Conservation (phyloP, 2,329 filamentous ascomycete genomes). For the Lomentospora prolificans region DNA sequence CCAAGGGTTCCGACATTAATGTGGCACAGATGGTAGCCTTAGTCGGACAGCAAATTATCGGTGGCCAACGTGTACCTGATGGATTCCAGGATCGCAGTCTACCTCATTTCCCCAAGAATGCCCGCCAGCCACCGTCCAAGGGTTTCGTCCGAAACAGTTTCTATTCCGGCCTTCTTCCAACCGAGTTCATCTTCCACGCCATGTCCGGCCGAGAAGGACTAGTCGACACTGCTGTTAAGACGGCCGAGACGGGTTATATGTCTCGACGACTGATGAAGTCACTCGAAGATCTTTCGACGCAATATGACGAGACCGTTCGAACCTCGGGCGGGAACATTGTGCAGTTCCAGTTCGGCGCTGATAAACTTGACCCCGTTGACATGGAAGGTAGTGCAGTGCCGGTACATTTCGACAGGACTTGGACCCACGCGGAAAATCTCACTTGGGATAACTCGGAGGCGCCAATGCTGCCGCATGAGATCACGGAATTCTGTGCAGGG, state of each 20-base stretch:
- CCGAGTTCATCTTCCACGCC: constrained; percentile 95
- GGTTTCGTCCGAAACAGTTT: constrained; percentile 97
- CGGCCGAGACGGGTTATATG: constrained; percentile 98
- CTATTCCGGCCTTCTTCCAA: constrained; percentile 81
- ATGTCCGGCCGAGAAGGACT: constrained; percentile 97
- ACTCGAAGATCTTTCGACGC: constrained; percentile 82
- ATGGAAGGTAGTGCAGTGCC: constrained; percentile 94
- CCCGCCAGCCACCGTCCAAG: constrained; percentile 85
- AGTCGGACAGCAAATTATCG: constrained; percentile 97
- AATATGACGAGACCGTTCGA: constrained; percentile 90
- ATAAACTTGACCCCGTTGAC: constrained; percentile 89
- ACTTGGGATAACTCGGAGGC: constrained; percentile 73
- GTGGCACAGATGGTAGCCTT: constrained; percentile 98
- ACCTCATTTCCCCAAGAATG: constrained; percentile 91
- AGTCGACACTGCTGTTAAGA: constrained; percentile 98
- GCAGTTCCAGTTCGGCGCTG: constrained; percentile 95
- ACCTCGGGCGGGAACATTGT: constrained; percentile 84
- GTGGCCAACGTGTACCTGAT: constrained; percentile 81
- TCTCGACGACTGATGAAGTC: constrained; percentile 97
- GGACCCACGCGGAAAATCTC: constrained; percentile 64
- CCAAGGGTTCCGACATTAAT: constrained; percentile 95
- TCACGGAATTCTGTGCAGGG: constrained; percentile 56
- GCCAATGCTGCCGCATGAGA: constrained; percentile 64
- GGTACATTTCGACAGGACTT: constrained; percentile 86
- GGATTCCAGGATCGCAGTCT: constrained; percentile 93